These are phyloP conservation scores for Physcomitrium patens DNA, from an alignment of 225 moss, liverwort and hornwort species.

Conservation along the genomic window DNA sequence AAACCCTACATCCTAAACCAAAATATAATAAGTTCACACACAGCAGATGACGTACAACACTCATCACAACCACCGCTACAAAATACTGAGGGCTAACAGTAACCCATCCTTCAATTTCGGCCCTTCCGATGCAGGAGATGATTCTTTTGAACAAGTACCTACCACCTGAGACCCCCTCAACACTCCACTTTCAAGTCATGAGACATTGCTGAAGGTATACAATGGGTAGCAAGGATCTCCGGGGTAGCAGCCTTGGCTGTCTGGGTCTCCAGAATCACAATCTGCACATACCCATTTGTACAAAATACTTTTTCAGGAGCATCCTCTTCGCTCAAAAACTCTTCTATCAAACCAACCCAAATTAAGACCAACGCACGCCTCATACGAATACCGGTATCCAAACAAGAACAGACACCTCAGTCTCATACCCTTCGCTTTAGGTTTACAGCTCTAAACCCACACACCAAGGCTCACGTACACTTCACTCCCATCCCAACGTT, in stretches of 20 bases:
- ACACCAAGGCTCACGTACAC: background rate
- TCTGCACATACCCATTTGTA: slow-evolving; percentile 58
- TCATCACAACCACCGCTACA: slow-evolving; percentile 11
- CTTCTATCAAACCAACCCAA: background rate
- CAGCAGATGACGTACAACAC: too few relatives aligned
- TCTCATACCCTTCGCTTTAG: background rate
- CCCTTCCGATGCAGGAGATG: slow-evolving; percentile 22
- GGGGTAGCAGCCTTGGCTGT: slow-evolving; percentile 88
- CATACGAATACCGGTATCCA: background rate
- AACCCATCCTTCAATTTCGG: slow-evolving; percentile 10
- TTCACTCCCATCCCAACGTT: slow-evolving; percentile 12
- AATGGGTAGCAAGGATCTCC: slow-evolving; percentile 95
- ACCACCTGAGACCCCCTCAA: slow-evolving; percentile 14
- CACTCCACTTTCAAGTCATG: slow-evolving; percentile 81
- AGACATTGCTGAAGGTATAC: slow-evolving; percentile 96
- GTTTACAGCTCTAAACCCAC: background rate
- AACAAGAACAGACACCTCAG: background rate
- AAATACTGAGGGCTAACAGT: slow-evolving; percentile 36
- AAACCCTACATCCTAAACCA: too few relatives aligned
- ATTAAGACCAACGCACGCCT: background rate
- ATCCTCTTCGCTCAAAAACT: slow-evolving; percentile 12
- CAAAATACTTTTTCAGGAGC: background rate
- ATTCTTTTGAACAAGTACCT: slow-evolving; percentile 13
- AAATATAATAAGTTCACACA: too few relatives aligned
- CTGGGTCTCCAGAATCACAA: slow-evolving; percentile 93